A percentile compares a stretch with the other conserved stretches of the same genome.
These are phyloP conservation scores for Triticum monococcum DNA, from an alignment of 176 grass and related monocot genomes.

Conservation along the genomic window DNA sequence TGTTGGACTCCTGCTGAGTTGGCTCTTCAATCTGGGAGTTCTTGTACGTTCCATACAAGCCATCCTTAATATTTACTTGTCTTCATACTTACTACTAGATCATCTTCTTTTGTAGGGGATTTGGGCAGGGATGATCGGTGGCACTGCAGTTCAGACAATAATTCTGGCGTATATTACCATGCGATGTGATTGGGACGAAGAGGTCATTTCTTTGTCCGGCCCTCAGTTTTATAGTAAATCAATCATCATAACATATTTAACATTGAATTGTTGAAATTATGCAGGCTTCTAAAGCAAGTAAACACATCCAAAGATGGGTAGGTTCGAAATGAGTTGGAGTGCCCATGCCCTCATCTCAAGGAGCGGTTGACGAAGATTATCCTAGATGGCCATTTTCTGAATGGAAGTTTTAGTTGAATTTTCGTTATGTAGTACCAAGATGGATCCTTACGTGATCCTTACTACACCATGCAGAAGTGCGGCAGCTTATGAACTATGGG, in stretches of 20 bases:
- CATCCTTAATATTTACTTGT: not conserved
- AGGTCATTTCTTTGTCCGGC: slow-evolving; percentile 3
- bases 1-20: slow-evolving; percentile 40
- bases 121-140: slow-evolving; percentile 55
- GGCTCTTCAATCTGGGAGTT: slow-evolving; percentile 35
- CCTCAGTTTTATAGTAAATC: not conserved
- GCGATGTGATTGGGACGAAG: slow-evolving; percentile 41
- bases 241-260: not conserved
- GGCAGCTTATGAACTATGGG: too few relatives aligned
- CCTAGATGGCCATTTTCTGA: not conserved
- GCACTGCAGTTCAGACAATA: slow-evolving; percentile 39
- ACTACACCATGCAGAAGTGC: too few relatives aligned
- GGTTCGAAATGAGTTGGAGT: not conserved
- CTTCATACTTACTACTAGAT: not conserved
- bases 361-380: not conserved
- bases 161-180: slow-evolving; percentile 23
- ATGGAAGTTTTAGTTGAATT: not conserved
- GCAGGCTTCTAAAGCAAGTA: slow-evolving; percentile 31
- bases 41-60: slow-evolving; percentile 5
- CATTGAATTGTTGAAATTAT: not conserved
- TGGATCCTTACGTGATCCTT: too few relatives aligned
- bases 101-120: slow-evolving; percentile 29
- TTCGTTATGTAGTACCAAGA: not conserved
- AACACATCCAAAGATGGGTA: slow-evolving; percentile 2
- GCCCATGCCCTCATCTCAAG: not conserved